Conservation (phyloP, 192 early-diverging fungal genomes). For the Spinellus fusiger region DNA sequence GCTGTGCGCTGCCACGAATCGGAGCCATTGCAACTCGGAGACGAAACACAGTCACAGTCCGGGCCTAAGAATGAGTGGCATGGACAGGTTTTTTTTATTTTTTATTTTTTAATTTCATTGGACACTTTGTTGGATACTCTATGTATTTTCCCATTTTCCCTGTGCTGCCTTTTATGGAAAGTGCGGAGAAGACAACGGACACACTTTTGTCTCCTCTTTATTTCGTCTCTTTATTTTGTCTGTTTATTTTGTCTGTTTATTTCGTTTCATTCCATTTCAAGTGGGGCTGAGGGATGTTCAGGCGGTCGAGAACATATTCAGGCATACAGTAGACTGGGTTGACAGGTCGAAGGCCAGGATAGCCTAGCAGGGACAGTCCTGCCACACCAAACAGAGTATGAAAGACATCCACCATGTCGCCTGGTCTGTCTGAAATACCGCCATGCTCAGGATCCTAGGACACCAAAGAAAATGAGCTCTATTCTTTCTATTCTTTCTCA, state of each 20-base stretch:
- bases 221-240: neutral
- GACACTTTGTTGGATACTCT: too few relatives aligned
- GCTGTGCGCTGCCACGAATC: neutral
- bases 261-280: neutral
- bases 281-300: conserved; percentile 41
- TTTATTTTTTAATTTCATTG: too few relatives aligned
- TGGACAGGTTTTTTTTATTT: neutral
- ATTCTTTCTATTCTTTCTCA: neutral
- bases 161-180: neutral
- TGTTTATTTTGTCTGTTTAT: too few relatives aligned
- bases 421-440: conserved; percentile 91
- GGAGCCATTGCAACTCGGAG: neutral
- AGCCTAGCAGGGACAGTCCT: conserved; percentile 82
- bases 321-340: conserved; percentile 94
- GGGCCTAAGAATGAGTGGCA: neutral
- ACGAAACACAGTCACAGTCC: too few relatives aligned
- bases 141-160: too few relatives aligned
- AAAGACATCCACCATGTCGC: conserved; percentile 91
- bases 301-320: conserved; percentile 47
- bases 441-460: conserved; percentile 70
- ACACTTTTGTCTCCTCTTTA: neutral
- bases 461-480: conserved; percentile 1
- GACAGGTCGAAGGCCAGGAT: conserved; percentile 65
- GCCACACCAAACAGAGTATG: conserved; percentile 94
- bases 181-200: neutral